Percentiles rank a stretch among this genome's conserved stretches.
These are phyloP conservation scores for Pulveroboletus sp. DNA, from an alignment of 768 basidiomycete genomes.

Conservation along the genomic window DNA sequence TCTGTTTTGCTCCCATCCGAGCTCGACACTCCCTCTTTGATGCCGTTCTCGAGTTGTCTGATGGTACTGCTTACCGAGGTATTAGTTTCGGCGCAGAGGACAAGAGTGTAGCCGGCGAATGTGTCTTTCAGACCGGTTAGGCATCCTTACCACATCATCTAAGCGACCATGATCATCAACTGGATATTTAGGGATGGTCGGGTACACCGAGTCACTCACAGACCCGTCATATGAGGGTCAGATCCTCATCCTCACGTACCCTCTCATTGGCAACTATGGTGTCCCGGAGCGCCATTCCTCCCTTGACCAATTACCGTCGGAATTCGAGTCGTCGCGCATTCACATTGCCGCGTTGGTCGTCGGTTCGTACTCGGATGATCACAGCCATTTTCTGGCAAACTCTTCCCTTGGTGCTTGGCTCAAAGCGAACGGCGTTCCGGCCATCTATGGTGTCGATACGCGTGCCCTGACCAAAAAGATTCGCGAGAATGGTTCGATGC, in stretches of 20 bases:
- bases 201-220: conserved; percentile 96
- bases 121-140: conserved; percentile 98
- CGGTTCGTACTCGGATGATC: conserved; percentile 91
- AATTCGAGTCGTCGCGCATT: conserved; percentile 94
- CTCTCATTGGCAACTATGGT: conserved; percentile 96
- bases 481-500: conserved; percentile 90
- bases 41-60: conserved; percentile 83
- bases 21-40: conserved; percentile 36
- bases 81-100: conserved; percentile 91
- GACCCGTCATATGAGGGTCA: conserved; percentile 99
- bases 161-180: conserved; percentile 13
- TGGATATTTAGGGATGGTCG: conserved; percentile 83
- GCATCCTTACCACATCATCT: conserved; percentile 12
- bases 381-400: conserved; percentile 89
- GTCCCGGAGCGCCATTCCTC: conserved; percentile 67
- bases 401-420: conserved; percentile 91
- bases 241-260: conserved; percentile 96
- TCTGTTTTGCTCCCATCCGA: conserved; percentile 31
- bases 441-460: conserved; percentile 95
- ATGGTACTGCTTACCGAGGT: conserved; percentile 86
- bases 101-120: conserved; percentile 94
- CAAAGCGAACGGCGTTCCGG: conserved; percentile 91
- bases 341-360: conserved; percentile 91
- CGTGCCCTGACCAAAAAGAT: conserved; percentile 96
- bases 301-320: conserved; percentile 57